Evolutionary conservation across 2,329 filamentous ascomycete species (phyloP).

Genomic region (Fusarium equiseti): DNA sequence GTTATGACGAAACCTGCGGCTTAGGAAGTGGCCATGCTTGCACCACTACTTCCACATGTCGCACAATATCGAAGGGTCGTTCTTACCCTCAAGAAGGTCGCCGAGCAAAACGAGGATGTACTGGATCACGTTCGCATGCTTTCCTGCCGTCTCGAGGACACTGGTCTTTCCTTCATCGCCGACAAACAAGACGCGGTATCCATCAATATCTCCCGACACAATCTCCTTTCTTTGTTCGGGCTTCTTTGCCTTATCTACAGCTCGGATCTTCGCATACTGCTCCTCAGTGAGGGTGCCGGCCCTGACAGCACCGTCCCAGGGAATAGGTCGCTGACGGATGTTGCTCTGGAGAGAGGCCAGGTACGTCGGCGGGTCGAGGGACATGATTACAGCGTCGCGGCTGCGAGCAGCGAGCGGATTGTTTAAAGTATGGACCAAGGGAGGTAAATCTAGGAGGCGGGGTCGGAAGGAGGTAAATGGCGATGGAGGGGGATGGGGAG

Average conservation of each 20-base stretch:
- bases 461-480: slow-evolving; percentile 13
- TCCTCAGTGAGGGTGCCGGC: slow-evolving; percentile 93
- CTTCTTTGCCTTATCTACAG: slow-evolving; percentile 94
- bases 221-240: slow-evolving; percentile 83
- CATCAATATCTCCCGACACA: slow-evolving; percentile 82
- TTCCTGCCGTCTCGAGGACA: slow-evolving; percentile 86
- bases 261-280: slow-evolving; percentile 94
- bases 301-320: slow-evolving; percentile 96
- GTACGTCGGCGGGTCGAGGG: slow-evolving; percentile 91
- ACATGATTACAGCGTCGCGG: slow-evolving; percentile 70
- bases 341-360: slow-evolving; percentile 90
- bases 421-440: slow-evolving; percentile 26
- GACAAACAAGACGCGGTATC: slow-evolving; percentile 84
- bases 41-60: slow-evolving; percentile 14
- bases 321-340: slow-evolving; percentile 94
- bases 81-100: slow-evolving; percentile 86
- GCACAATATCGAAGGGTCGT: slow-evolving; percentile 5
- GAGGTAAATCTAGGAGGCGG: slow-evolving; percentile 9
- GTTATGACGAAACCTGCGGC: slow-evolving; percentile 11
- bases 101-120: slow-evolving; percentile 91
- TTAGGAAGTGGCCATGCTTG: slow-evolving; percentile 9
- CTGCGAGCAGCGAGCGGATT: slow-evolving; percentile 41
- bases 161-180: slow-evolving; percentile 76
- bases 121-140: slow-evolving; percentile 90
- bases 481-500: slow-evolving; percentile 24